Evolutionary conservation across 2,329 filamentous ascomycete genomes (phyloP).

Genomic region (Calonectria pseudoturangicola): DNA sequence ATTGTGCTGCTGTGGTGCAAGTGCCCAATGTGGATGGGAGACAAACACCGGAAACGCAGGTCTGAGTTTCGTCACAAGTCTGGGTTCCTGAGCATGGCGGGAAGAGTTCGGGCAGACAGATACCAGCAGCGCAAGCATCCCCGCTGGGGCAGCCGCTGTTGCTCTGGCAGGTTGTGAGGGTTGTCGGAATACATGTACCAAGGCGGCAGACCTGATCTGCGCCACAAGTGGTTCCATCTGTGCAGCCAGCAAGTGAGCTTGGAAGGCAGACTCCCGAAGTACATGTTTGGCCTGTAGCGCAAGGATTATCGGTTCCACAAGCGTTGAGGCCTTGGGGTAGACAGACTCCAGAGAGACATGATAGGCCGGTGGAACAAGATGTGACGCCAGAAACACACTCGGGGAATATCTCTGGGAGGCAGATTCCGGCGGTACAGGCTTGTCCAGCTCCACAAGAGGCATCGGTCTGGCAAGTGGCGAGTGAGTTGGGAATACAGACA

Average conservation of each 20-base stretch:
- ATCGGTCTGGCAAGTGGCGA: constrained; percentile 14
- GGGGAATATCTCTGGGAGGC: constrained; percentile 14
- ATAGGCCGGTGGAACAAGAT: background rate
- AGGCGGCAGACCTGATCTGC: constrained; percentile 18
- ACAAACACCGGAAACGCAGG: constrained; percentile 9
- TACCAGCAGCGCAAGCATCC: constrained; percentile 12
- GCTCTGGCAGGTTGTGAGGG: constrained; percentile 5
- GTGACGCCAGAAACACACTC: background rate
- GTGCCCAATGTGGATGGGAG: background rate
- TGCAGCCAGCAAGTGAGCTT: background rate
- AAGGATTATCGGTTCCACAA: background rate
- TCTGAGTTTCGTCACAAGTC: background rate
- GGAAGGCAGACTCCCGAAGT: constrained; percentile 28
- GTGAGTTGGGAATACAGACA: constrained; percentile 17
- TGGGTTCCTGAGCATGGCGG: background rate
- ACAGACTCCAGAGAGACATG: constrained; percentile 17
- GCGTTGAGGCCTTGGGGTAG: background rate
- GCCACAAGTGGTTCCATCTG: background rate
- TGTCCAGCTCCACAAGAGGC: constrained; percentile 8
- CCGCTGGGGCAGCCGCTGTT: background rate
- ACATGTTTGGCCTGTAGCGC: constrained; percentile 14
- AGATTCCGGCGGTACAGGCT: constrained; percentile 26
- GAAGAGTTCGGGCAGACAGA: constrained; percentile 25
- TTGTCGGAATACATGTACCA: constrained; percentile 21
- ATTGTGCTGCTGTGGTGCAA: constrained; percentile 3